These are phyloP conservation scores for Fusarium acutatum DNA, from an alignment of 2,329 filamentous ascomycete genomes.

Conservation along the genomic window DNA sequence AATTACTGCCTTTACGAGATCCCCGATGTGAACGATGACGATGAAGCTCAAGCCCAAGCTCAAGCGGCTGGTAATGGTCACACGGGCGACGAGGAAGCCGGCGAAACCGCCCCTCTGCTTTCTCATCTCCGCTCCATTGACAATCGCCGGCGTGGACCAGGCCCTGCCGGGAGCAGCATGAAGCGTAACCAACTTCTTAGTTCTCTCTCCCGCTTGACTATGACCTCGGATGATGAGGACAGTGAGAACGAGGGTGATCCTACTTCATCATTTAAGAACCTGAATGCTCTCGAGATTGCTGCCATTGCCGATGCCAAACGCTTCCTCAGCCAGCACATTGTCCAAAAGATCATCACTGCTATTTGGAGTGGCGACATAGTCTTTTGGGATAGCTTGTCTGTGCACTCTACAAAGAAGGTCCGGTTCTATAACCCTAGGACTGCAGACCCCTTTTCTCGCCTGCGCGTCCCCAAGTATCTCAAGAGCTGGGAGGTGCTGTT, in stretches of 20 bases:
- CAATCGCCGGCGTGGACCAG: slow-evolving; percentile 26
- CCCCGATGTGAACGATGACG: slow-evolving; percentile 53
- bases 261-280: slow-evolving; percentile 75
- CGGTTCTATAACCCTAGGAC: slow-evolving; percentile 75
- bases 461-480: slow-evolving; percentile 83
- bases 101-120: slow-evolving; percentile 60
- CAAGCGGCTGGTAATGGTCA: slow-evolving; percentile 19
- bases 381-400: slow-evolving; percentile 83
- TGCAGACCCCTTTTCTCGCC: slow-evolving; percentile 77
- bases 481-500: slow-evolving; percentile 87
- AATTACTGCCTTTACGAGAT: slow-evolving; percentile 80
- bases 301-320: slow-evolving; percentile 83
- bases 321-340: slow-evolving; percentile 80
- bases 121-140: slow-evolving; percentile 44
- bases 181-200: slow-evolving; percentile 61
- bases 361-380: slow-evolving; percentile 89
- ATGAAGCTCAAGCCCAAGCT: slow-evolving; percentile 15
- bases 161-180: slow-evolving; percentile 50
- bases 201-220: slow-evolving; percentile 64
- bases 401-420: slow-evolving; percentile 77
- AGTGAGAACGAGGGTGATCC: slow-evolving; percentile 64
- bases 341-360: slow-evolving; percentile 84
- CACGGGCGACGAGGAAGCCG: slow-evolving; percentile 51
- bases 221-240: slow-evolving; percentile 48
- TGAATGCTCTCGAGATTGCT: slow-evolving; percentile 90